Evolutionary conservation across 1,284 basidiomycete genomes (phyloP), one percentile per base, ranked within the genome.

Genomic region (Ganoderma sinense): DNA sequence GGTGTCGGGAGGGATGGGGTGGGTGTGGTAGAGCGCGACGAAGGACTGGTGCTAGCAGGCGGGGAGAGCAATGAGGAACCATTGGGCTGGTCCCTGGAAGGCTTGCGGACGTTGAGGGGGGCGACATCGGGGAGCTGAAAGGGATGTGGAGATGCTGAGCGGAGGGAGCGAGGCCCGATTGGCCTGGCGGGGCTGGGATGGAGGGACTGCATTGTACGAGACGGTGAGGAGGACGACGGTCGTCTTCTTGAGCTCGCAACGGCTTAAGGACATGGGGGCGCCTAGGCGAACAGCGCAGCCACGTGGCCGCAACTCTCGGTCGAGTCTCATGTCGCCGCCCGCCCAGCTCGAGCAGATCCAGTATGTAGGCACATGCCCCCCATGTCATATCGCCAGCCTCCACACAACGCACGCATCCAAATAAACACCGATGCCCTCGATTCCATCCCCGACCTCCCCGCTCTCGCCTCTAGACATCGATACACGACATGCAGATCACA

Each of bases 161-260:
- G 84, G 53, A 82, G 77, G 20, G 75, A 83, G 53, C 89, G 86
- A 48, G 89, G 90, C n/a, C 90, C 90, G 62, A 84, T 79, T n/a
- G 90, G 90, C 59, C 88, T 86, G 14, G 73, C 73, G 13, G 77
- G 80, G 53, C 74, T 80, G 77, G 76, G 78, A 71, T 80, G 80
- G 65, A 78, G 72, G 64, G 78, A 70, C 66, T 83, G 81, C 82
- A 83, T 83, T 73, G 80, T 67, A 69, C 64, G 51, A 45, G 70
- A 73, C 76, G 78, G 73, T 73, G 70, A 62, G 59, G 74, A 71
- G 62, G 74, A 70, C 72, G 69, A 67, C 66, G 69, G 72, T 69
- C 66, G 72, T 53, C 68, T 68, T 53, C 65, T 67, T 56, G 59
- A 62, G 64, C 66, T 71, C 68, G 70, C 72, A 65, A 71, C 70